Evolutionary conservation across 1,284 basidiomycete genomes (phyloP).

Genomic region (Irpex sp.): DNA sequence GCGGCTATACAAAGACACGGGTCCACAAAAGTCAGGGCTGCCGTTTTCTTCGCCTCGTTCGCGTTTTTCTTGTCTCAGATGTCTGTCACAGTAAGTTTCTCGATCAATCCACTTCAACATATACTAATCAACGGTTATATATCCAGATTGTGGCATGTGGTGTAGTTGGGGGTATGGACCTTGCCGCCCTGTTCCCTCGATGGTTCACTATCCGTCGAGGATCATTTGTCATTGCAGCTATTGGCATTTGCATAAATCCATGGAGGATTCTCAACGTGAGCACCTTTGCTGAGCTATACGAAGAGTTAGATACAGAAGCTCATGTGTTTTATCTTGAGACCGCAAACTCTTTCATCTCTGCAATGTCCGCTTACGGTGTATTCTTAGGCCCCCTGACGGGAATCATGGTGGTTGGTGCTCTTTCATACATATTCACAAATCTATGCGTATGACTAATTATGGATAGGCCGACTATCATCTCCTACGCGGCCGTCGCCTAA

Average conservation of each 20-base stretch:
- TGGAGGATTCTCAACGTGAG: slow-evolving; percentile 30
- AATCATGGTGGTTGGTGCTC: slow-evolving; percentile 27
- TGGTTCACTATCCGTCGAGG: slow-evolving; percentile 28
- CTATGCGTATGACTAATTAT: background rate
- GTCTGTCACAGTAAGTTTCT: slow-evolving; percentile 24
- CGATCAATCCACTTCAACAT: background rate
- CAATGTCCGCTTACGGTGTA: slow-evolving; percentile 28
- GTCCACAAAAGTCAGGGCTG: slow-evolving; percentile 24
- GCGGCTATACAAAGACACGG: slow-evolving; percentile 27
- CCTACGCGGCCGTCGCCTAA: slow-evolving; percentile 21
- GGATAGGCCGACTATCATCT: slow-evolving; percentile 25
- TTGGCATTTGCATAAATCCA: slow-evolving; percentile 30
- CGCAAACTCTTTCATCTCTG: slow-evolving; percentile 29
- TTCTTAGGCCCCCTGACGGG: slow-evolving; percentile 29
- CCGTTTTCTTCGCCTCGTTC: slow-evolving; percentile 30
- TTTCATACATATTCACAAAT: background rate
- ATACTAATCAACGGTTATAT: background rate
- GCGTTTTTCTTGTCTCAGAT: slow-evolving; percentile 28
- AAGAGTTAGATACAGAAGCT: background rate
- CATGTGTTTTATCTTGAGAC: slow-evolving; percentile 15
- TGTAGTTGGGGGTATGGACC: slow-evolving; percentile 29
- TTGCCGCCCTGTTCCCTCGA: slow-evolving; percentile 24
- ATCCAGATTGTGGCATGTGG: slow-evolving; percentile 25
- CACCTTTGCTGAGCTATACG: background rate
- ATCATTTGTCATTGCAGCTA: slow-evolving; percentile 25